Evolutionary conservation across 257 asterid species (phyloP).

Genomic region (Lycium barbarum): DNA sequence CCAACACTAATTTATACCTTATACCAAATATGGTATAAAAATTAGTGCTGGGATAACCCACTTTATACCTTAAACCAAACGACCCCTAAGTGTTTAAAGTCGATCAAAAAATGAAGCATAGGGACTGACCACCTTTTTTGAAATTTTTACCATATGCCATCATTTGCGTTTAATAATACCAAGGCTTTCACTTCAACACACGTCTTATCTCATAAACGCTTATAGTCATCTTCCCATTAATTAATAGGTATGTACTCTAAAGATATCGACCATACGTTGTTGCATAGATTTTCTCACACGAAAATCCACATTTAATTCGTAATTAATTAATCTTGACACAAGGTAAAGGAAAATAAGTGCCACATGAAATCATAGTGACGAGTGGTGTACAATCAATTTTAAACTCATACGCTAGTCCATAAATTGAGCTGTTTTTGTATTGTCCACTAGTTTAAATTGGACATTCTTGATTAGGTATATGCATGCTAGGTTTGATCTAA

Average conservation of each 20-base stretch:
- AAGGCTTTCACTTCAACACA: slow-evolving; percentile 8
- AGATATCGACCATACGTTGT: not conserved
- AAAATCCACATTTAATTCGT: not conserved
- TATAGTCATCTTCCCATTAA: not conserved
- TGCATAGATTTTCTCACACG: not conserved
- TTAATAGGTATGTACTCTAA: not conserved
- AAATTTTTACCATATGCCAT: not conserved
- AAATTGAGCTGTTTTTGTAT: not conserved
- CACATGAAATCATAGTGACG: slow-evolving; percentile 13
- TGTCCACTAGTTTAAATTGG: slow-evolving; percentile 27
- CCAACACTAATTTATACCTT: too few species aligned
- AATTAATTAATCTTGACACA: not conserved
- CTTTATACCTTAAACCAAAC: too few species aligned
- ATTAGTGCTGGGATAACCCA: too few species aligned
- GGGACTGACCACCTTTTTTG: not conserved
- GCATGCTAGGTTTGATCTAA: not conserved
- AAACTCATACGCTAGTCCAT: not conserved
- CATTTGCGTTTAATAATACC: not conserved
- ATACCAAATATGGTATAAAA: too few species aligned
- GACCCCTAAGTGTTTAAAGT: not conserved
- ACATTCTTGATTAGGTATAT: not conserved
- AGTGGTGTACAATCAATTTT: slow-evolving; percentile 20
- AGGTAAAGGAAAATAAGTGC: not conserved
- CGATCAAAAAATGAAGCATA: not conserved
- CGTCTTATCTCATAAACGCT: not conserved